Evolutionary conservation across 805 yeast genomes (phyloP), one percentile per base, ranked within the genome.

Genomic region (Metschnikowia noctiluminum): DNA sequence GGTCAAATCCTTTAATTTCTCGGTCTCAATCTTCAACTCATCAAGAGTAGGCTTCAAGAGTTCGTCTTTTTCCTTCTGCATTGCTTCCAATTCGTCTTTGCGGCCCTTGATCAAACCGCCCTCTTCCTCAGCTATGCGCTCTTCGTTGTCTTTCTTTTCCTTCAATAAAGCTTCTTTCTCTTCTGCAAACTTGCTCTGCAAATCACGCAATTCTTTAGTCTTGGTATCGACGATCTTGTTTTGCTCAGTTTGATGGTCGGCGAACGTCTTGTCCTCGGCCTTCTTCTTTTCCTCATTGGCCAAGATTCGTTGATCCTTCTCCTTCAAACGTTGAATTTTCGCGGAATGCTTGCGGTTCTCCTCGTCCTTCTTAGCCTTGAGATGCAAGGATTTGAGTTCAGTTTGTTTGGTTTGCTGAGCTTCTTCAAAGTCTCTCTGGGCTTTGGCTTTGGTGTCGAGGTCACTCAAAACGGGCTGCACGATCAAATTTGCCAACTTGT

Each of bases 401-500:
- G 65, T 62, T 39, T 62, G 64, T 48, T 73, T 67, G 43, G 62
- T 57, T 47, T 64, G 66, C 50, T 70, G 66, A 45, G 70, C 72
- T 26, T 61, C 40, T 66, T 65, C 52, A 65, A 62, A 55, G 70
- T 80, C 43, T 70, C 96, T 80, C 68, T 89, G 92, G 42, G 79
- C 77, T 21, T 68, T 74, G 16, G 95, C 96, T 61, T 87, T 84
- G 40, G 74, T 68, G 57, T 79, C 74, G 60, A 92, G 81, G 65
- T 89, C 91, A 36, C 74, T 76, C 60, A 92, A 72, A 6, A 92
- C 90, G 8, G 99, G 99, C 56, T 79, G 76, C 49, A 94, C 96
- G 61, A 87, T 75, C 41, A 82, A 77, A 51, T 81, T 71, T 16
- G 99, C 98, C 71, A 92, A 79, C 44, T 77, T 77, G 54, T 88